These are phyloP conservation scores for button mushroom (Agaricus bisporus) DNA, from an alignment of 768 basidiomycete species.

Conservation along the genomic window DNA sequence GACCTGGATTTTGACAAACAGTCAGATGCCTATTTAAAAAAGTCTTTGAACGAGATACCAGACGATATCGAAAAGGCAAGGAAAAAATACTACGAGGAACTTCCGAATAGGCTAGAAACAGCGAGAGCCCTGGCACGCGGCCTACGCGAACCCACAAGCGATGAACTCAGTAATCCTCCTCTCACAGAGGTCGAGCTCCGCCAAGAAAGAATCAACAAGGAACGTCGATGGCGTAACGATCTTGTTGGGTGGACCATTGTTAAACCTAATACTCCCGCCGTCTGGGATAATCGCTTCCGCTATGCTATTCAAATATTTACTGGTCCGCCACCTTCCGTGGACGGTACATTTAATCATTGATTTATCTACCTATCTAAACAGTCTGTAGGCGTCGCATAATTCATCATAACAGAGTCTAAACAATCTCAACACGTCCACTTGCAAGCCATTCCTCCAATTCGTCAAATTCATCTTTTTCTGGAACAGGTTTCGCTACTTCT, in stretches of 20 bases:
- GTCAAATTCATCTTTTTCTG: conserved; percentile 28
- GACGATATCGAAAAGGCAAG: conserved; percentile 63
- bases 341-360: conserved; percentile 9
- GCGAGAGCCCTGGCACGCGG: conserved; percentile 75
- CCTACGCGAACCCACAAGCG: conserved; percentile 78
- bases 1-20: conserved; percentile 74
- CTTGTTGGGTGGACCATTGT: conserved; percentile 76
- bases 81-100: conserved; percentile 66
- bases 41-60: conserved; percentile 46
- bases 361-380: conserved; percentile 10
- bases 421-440: conserved; percentile 56
- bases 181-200: conserved; percentile 85
- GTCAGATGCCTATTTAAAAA: conserved; percentile 64
- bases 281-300: conserved; percentile 75
- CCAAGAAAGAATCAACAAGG: conserved; percentile 85
- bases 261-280: conserved; percentile 51
- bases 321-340: conserved; percentile 25
- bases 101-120: conserved; percentile 58
- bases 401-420: conserved; percentile 17
- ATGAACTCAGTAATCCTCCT: conserved; percentile 72
- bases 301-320: conserved; percentile 56
- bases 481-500: background rate
- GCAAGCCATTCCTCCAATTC: conserved; percentile 67
- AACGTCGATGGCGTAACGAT: conserved; percentile 78
- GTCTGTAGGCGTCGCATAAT: conserved; percentile 5